Base-by-base conservation (phyloP, 2,329 filamentous ascomycete genomes). In the Coleophoma eucalyptorum region DNA sequence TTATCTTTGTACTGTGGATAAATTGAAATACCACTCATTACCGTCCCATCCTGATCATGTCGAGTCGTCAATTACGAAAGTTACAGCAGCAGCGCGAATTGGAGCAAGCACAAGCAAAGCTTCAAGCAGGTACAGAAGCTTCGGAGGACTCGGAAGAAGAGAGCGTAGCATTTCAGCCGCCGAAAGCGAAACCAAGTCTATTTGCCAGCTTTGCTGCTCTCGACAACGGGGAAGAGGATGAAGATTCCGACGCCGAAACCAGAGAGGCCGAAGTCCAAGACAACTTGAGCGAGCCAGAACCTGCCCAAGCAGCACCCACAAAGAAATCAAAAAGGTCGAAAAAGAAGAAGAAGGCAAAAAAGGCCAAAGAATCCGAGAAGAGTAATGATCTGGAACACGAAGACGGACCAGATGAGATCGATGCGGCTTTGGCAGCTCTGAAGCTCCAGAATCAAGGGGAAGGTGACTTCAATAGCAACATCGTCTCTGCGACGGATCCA, bases 281-380 rank as follows among this genome's bases (percentile, higher is more conserved):
- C 47, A 55, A 56, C 43, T 21, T 60, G 62, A 45, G 65, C 3
- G 62, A 71, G 26, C 64, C 67, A 37, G 62, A 67, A 32, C 58
- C 66, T n/a, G 63, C 63, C 11, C 53, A 60, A 11, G 55, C 60
- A 18, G 16, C 37, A 18, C 56, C 15, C 43, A 56, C 6, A 50
- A 74, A 72, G 67, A 79, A 75, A 62, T 70, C 74, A 55, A 83
- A 78, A 64, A 86, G 84, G 64, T 83, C 82, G 59, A 79, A 77
- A 62, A 84, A 81, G 64, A 80, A 73, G 59, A 77, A 75, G 58
- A 76, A 73, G 58, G 65, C 59, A 42, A 64, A 62, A 43, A 68
- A 71, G 41, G 66, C 40, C 7, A 60, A 59, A n/a, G 61, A 66
- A 15, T 35, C 61, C 3, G 50, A 51, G 19, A 61, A 64, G 45